Evolutionary conservation across 164 flowering plant species (phyloP), one percentile per base, ranked within the genome.

Genomic region (Pachysandra terminalis): DNA sequence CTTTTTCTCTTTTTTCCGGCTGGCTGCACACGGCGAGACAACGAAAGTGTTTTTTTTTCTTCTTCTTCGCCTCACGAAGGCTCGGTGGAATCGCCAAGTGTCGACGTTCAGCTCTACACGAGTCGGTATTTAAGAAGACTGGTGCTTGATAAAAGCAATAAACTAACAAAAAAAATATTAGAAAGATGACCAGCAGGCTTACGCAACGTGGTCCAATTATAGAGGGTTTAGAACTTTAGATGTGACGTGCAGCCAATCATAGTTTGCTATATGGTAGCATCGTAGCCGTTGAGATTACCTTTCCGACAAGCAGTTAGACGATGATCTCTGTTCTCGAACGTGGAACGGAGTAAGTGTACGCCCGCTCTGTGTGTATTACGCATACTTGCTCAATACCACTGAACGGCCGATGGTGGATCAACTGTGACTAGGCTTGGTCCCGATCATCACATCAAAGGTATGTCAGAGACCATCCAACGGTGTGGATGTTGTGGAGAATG

Each of bases 51-150:
- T 28, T 16, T 66, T n/a, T 32, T 25, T 45, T 7, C 55, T 25
- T 41, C 63, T 45, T 25, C 56, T 28, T 24, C 37, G 19, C n/a
- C 9, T 35, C 53, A 24, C n/a, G 3, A 32, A 7, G 37, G 19
- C 40, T 35, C 40, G 19, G 49, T 59, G 28, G 57, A 23, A 23
- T 12, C 37, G 73, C 51, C 74, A 71, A 65, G 74, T 71, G 74
- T 71, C 68, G 56, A n/a, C 28, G 12, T 14, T 56, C 25, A 3
- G 22, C 55, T 37, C 14, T 52, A 22, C 55, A 56, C 66, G 56
- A 26, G 67, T 48, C 67, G 21, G 17, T 16, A 26, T 64, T 51
- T 56, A 66, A 56, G 27, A 25, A 56, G 25, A 12, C n/a, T 19
- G 0, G 24, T 6, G 16, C 15, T 15, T 1, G 23, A 13, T 51